Evolutionary conservation across 164 flowering plant species (phyloP), one percentile per base, ranked within the genome.

Genomic region (Paratinospora sagittata): DNA sequence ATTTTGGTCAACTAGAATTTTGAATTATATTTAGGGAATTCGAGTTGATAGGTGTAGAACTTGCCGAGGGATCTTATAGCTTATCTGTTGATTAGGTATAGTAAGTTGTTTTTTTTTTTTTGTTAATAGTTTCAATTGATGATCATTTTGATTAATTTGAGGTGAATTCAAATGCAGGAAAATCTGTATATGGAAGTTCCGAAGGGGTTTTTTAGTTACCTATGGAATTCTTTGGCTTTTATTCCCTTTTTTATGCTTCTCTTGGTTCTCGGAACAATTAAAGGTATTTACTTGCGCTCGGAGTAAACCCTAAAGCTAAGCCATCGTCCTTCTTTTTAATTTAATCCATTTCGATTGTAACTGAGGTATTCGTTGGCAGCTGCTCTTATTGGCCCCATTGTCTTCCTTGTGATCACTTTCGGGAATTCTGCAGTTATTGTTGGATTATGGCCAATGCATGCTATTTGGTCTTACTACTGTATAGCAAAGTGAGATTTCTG

Each of bases 391-490:
- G 72, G 78, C 19, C 81, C 75, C 10, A 27, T 74, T 43, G 81
- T 74, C 17, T 68, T 69, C 0, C 36, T 75, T 3, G 62, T 78
- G 41, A 57, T 78, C 21, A 27, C 27, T 2, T 26, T 68, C 23
- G 81, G 81, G 24, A 69, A 72, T 68, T 68, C 62, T 1, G 75
- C 55, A 6, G 64, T 78, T 43, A 60, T 75, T 61, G 27, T 78
- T 0, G 78, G 73, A 23, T 66, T 78, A 66, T 78, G 81, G 75
- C 76, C 76, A 1, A 17, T 47, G 19, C 78, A 78, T 69, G 70
- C 66, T 19, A 24, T 70, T 67, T 75, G 78, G 78, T 72, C 78
- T 66, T 72, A 34, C 70, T 78, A 74, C 68, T 78, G 81, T 69
- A 36, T 78, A 11, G 70, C 47, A 26, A 74, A 63, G 80, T 78